These are phyloP conservation scores for Beauveria australis DNA, from an alignment of 2,329 filamentous ascomycete species.

Conservation along the genomic window DNA sequence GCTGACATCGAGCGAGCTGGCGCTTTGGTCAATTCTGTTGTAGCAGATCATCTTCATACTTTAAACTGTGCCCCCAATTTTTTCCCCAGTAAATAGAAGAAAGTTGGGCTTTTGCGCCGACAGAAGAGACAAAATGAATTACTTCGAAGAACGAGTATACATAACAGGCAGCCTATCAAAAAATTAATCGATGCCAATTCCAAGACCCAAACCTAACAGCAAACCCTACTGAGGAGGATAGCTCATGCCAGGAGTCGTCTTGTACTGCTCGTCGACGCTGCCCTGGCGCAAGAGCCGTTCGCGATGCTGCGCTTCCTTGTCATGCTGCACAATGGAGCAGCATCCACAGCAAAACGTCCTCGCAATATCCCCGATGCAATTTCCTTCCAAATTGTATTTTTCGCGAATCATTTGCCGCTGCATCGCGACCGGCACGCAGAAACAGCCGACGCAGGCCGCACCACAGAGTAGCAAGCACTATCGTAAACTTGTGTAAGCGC, in stretches of 20 bases:
- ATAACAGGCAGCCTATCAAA: background rate
- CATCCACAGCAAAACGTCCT: conserved; percentile 36
- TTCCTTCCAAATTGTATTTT: conserved; percentile 38
- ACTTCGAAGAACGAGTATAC: background rate
- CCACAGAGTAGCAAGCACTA: conserved; percentile 37
- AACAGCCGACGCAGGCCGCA: conserved; percentile 30
- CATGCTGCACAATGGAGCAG: conserved; percentile 37
- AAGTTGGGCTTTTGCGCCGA: background rate
- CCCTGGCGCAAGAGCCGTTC: conserved; percentile 18
- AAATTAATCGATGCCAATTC: background rate
- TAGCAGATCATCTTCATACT: background rate
- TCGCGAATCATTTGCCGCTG: conserved; percentile 37
- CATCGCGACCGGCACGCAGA: conserved; percentile 35
- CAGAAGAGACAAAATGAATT: background rate
- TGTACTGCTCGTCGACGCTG: conserved; percentile 24
- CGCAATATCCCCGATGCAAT: conserved; percentile 33
- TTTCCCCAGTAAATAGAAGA: background rate
- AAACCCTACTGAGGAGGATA: conserved; percentile 15
- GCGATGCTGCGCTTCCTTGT: conserved; percentile 36
- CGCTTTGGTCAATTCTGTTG: background rate
- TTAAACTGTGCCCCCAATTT: background rate
- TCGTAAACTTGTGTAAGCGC: background rate
- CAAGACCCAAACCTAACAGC: background rate
- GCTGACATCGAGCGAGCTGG: background rate
- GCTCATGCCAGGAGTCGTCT: conserved; percentile 22